Conservation (phyloP, 1,139 yeast genomes). For the Geotrichum europaeum region DNA sequence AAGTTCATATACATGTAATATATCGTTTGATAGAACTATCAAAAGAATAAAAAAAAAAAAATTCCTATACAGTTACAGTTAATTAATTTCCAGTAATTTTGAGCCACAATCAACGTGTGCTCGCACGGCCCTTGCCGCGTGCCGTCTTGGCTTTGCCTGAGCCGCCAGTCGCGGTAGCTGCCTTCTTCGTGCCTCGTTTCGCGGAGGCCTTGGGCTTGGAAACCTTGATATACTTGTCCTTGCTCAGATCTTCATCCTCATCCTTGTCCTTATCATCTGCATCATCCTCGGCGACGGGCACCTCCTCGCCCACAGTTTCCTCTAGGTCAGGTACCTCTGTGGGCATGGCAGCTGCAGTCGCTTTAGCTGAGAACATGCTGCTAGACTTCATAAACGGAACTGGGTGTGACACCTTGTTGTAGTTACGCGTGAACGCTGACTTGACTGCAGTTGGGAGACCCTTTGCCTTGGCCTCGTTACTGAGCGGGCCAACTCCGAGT, state of each 20-base stretch:
- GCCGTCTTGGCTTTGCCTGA: slow-evolving; percentile 20
- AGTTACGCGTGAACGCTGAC: slow-evolving; percentile 77
- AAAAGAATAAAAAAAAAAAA: no score
- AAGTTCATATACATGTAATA: no score
- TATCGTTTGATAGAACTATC: no score
- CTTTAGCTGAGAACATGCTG: slow-evolving; percentile 39
- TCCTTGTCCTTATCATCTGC: slow-evolving; percentile 44
- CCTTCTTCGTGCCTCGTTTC: slow-evolving; percentile 15
- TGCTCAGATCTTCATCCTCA: slow-evolving; percentile 39
- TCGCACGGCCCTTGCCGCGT: slow-evolving; percentile 22
- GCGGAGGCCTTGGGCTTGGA: slow-evolving; percentile 34
- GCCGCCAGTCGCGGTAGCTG: slow-evolving; percentile 20
- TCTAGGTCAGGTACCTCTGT: slow-evolving; percentile 50
- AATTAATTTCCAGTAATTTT: background rate
- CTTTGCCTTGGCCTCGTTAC: slow-evolving; percentile 50
- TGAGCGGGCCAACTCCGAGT: slow-evolving; percentile 60
- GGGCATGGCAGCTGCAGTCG: slow-evolving; percentile 31
- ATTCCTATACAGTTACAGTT: background rate
- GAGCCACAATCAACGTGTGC: background rate
- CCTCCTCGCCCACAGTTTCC: slow-evolving; percentile 53
- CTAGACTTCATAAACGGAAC: slow-evolving; percentile 75
- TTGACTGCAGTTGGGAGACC: slow-evolving; percentile 69
- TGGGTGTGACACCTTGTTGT: slow-evolving; percentile 74
- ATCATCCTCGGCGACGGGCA: slow-evolving; percentile 43
- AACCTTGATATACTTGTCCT: slow-evolving; percentile 53